Base-by-base conservation (phyloP, 441 rosid genomes). In the Sinapis alba region DNA sequence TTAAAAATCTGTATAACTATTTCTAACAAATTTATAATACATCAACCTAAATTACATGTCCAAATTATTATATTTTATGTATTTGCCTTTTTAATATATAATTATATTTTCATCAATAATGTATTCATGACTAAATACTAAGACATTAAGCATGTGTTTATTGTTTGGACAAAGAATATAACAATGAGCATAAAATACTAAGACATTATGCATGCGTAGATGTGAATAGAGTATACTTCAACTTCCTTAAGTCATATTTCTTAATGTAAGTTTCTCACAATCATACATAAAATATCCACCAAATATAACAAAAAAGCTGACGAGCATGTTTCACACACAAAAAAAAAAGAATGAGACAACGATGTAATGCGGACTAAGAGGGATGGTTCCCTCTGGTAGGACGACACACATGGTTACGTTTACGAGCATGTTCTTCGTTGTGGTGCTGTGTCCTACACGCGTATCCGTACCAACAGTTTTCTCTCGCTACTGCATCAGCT, bases 381-480 rank as follows among this genome's bases (percentile, higher is more conserved):
- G 47, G 73, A 23, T 62, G 64, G 76, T 71, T 77, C 5, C 89
- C 92, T 76, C 94, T 86, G 5, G 91, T 87, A 13, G 99, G 97
- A 43, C 95, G 90, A 68, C 98, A 95, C 0, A 95, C 95, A 61
- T 95, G 99, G 82, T 95, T 95, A 74, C 89, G 85, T 84, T 77
- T 93, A 28, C 84, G 91, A 32, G 97, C 97, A 79, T 95, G 99
- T 5, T 90, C 92, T 80, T 87, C 93, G 4, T 80, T 95, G 71
- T 90, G 98, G 80, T 86, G 95, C 65, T 95, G 99, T 6, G 99
- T 95, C 68, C 99, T 83, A 69, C 98, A 95, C 20, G 85, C 81
- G 59, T 86, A 83, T 30, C 98, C 99, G 73, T 95, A 95, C 99
- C 99, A 95, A 83, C 99, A 93, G 67, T 95, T 88, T 61, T 85